These are phyloP conservation scores for Entophlyctis helioformis DNA, from an alignment of 192 early-diverging fungal species.

Conservation along the genomic window DNA sequence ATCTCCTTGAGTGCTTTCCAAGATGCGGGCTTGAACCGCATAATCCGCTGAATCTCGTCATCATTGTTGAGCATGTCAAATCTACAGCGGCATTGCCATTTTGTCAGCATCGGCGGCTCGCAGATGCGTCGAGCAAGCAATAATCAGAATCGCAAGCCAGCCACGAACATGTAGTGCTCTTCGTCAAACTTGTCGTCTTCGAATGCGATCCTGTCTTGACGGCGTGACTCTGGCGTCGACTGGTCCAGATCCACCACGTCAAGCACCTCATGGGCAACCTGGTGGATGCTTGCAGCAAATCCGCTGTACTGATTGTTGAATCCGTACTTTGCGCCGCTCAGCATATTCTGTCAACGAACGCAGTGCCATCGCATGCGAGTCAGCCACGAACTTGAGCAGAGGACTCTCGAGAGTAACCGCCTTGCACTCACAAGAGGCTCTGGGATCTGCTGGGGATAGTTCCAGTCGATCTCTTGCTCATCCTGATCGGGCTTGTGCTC, in stretches of 20 bases:
- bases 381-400: too few species aligned
- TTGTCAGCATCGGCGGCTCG: background rate
- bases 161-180: constrained; percentile 73
- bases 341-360: too few species aligned
- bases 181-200: constrained; percentile 87
- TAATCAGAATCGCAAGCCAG: background rate
- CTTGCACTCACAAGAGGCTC: too few species aligned
- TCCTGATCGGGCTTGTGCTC: too few species aligned
- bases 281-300: constrained; percentile 49
- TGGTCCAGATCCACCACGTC: constrained; percentile 33
- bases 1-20: constrained; percentile 50
- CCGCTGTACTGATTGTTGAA: constrained; percentile 82
- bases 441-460: too few species aligned
- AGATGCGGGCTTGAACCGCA: constrained; percentile 59
- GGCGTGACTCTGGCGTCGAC: constrained; percentile 36
- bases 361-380: too few species aligned
- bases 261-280: constrained; percentile 36
- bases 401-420: too few species aligned
- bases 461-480: too few species aligned
- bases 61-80: constrained; percentile 32
- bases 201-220: constrained; percentile 41
- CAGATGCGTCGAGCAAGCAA: background rate
- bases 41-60: constrained; percentile 71
- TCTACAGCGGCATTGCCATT: background rate
- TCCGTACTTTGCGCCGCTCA: constrained; percentile 56